Percentiles rank a stretch among this genome's conserved stretches.
Evolutionary conservation across 2,329 filamentous ascomycete genomes (phyloP).

Genomic region (Pseudonectria foliicola): DNA sequence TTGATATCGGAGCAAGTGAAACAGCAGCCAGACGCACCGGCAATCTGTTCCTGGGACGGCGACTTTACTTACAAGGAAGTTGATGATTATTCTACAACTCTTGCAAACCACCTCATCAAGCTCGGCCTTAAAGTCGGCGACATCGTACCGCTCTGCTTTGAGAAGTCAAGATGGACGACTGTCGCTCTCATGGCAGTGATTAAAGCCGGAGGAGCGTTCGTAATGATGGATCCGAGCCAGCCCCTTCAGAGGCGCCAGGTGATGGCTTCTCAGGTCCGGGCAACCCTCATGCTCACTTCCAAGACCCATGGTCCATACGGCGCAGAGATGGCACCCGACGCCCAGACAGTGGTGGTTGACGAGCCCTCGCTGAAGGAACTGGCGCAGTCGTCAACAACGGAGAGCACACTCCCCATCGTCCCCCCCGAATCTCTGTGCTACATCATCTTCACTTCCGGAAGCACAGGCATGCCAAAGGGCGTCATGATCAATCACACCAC

Average conservation of each 20-base stretch:
- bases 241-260: conserved; percentile 16
- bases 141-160: conserved; percentile 25
- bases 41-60: conserved; percentile 26
- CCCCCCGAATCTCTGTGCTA: conserved; percentile 39
- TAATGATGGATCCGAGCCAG: conserved; percentile 23
- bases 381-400: conserved; percentile 9
- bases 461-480: conserved; percentile 57
- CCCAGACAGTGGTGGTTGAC: conserved; percentile 13
- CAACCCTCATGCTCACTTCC: conserved; percentile 15
- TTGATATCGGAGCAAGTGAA: conserved; percentile 18
- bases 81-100: conserved; percentile 14
- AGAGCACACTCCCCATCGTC: conserved; percentile 27
- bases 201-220: conserved; percentile 28
- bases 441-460: conserved; percentile 60
- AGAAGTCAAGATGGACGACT: conserved; percentile 25
- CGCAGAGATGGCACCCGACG: conserved; percentile 12
- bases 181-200: conserved; percentile 25
- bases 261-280: conserved; percentile 15
- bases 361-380: conserved; percentile 6
- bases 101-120: conserved; percentile 14
- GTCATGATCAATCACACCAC: conserved; percentile 46
- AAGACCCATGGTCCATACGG: conserved; percentile 11
- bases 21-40: conserved; percentile 16
- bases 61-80: conserved; percentile 23
- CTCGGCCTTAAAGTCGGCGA: conserved; percentile 18